Evolutionary conservation across 2,329 filamentous ascomycete species (phyloP).

Genomic region (Zopfia rhizophila): DNA sequence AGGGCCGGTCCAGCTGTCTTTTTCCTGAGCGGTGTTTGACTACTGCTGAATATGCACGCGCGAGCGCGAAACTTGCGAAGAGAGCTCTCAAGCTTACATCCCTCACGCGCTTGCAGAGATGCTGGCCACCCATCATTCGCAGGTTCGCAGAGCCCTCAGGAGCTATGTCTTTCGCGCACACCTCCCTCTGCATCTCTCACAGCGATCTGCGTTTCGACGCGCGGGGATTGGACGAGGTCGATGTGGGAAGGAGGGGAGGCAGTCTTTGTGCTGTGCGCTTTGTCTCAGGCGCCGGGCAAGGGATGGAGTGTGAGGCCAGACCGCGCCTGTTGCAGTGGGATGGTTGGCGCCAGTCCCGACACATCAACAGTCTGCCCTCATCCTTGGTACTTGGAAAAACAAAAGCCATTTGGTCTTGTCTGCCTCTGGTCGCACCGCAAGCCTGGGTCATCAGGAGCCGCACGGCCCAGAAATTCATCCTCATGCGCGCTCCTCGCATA

Average conservation of each 20-base stretch:
- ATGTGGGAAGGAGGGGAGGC: constrained; percentile 24
- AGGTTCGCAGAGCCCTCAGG: no score
- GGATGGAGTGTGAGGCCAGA: constrained; percentile 45
- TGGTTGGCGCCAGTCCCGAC: constrained; percentile 49
- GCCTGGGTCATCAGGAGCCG: constrained; percentile 47
- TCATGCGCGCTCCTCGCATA: constrained; percentile 19
- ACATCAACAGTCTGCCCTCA: constrained; percentile 37
- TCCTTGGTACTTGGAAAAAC: constrained; percentile 48
- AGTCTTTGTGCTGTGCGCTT: constrained; percentile 39
- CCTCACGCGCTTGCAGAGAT: no score
- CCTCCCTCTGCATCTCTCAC: not conserved
- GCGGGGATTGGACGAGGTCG: constrained; percentile 31
- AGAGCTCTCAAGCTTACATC: no score
- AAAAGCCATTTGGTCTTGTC: constrained; percentile 31
- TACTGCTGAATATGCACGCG: not conserved
- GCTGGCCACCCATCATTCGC: no score
- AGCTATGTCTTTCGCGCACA: constrained; percentile 5
- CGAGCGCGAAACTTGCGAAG: no score
- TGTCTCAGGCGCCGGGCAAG: constrained; percentile 35
- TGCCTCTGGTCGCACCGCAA: constrained; percentile 44
- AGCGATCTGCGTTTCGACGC: constrained; percentile 15
- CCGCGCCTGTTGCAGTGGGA: constrained; percentile 36
- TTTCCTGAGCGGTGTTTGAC: constrained; percentile 5
- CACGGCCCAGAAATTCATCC: constrained; percentile 27
- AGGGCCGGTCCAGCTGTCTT: constrained; percentile 23